Percentiles rank a stretch among this genome's conserved stretches.
Evolutionary conservation across 345 rosid genomes (phyloP).

Genomic region (Geranium rotundifolium): DNA sequence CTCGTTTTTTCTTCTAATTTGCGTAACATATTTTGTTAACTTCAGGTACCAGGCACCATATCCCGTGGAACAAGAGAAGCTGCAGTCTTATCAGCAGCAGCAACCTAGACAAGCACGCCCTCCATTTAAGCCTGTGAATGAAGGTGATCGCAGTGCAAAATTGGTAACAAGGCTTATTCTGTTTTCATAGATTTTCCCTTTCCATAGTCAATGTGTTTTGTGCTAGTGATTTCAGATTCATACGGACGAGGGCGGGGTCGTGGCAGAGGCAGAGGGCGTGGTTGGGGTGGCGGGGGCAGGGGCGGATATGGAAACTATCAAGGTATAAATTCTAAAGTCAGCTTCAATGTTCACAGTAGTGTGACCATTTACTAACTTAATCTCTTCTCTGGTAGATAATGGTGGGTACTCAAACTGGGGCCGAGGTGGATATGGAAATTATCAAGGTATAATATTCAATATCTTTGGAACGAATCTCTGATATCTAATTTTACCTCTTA

Average conservation of each 20-base stretch:
- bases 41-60: constrained; percentile 81
- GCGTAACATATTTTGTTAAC: not conserved
- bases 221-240: constrained; percentile 29
- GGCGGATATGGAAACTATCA: constrained; percentile 33
- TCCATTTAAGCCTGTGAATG: constrained; percentile 43
- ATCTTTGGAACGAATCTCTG: not conserved
- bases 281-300: constrained; percentile 18
- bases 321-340: constrained; percentile 9
- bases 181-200: constrained; percentile 2
- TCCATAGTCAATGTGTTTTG: not conserved
- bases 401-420: constrained; percentile 15
- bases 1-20: not conserved
- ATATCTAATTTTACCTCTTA: not conserved
- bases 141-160: constrained; percentile 31
- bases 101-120: constrained; percentile 36
- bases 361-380: not conserved
- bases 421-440: not conserved
- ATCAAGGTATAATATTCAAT: not conserved
- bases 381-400: constrained; percentile 9
- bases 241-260: constrained; percentile 35
- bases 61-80: constrained; percentile 40
- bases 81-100: constrained; percentile 40
- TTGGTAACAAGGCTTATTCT: constrained; percentile 3
- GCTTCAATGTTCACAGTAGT: not conserved
- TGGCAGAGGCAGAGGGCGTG: constrained; percentile 43